Evolutionary conservation across 2,329 filamentous ascomycete genomes (phyloP).

Genomic region (Beauveria sp.): DNA sequence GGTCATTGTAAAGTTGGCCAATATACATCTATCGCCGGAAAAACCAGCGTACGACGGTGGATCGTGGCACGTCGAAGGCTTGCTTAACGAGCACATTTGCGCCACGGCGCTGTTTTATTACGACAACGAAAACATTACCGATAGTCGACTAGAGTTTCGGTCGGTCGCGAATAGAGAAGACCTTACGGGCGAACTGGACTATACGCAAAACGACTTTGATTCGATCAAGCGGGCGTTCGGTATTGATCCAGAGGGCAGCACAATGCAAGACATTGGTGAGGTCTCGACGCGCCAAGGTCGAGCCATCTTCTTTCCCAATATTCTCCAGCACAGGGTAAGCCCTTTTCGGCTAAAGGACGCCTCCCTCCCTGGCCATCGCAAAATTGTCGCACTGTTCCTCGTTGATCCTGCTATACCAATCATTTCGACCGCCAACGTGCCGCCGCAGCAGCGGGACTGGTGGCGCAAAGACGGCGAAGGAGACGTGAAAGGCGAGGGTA

Average conservation of each 20-base stretch:
- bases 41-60: slow-evolving; percentile 46
- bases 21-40: slow-evolving; percentile 52
- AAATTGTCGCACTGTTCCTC: slow-evolving; percentile 53
- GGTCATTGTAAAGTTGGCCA: slow-evolving; percentile 56
- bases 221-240: slow-evolving; percentile 29
- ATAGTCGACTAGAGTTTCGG: slow-evolving; percentile 43
- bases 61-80: slow-evolving; percentile 49
- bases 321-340: slow-evolving; percentile 42
- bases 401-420: slow-evolving; percentile 46
- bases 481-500: too few species aligned
- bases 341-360: slow-evolving; percentile 45
- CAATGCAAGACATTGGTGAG: slow-evolving; percentile 34
- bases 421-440: slow-evolving; percentile 35
- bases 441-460: slow-evolving; percentile 35
- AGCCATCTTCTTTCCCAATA: slow-evolving; percentile 49
- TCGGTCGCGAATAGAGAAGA: slow-evolving; percentile 29
- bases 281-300: slow-evolving; percentile 40
- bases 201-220: slow-evolving; percentile 25
- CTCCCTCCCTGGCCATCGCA: slow-evolving; percentile 47
- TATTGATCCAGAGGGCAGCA: slow-evolving; percentile 15
- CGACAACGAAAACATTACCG: slow-evolving; percentile 51
- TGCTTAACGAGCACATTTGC: slow-evolving; percentile 55
- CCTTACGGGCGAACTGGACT: slow-evolving; percentile 17
- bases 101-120: slow-evolving; percentile 57
- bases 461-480: slow-evolving; percentile 11